Evolutionary conservation across 768 basidiomycete genomes (phyloP), one percentile per base, ranked within the genome.

Genomic region (Lactifluus pinguis): DNA sequence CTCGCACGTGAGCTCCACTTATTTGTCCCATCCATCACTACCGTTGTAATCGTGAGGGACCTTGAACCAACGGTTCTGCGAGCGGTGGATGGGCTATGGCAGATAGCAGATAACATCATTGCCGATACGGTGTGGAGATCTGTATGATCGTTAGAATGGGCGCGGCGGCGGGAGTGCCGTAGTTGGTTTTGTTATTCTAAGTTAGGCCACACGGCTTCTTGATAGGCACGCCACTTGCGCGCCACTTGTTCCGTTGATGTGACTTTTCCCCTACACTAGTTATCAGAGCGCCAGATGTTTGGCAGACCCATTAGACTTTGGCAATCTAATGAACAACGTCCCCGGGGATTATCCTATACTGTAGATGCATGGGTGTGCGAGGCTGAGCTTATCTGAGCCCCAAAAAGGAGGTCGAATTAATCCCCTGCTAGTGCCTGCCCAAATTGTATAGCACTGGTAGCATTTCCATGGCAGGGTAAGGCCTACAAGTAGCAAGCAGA

Each of bases 41-140:
- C 75, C 21, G 76, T 85, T 6, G 73, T 86, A n/a, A 86, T 85
- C 64, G 83, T 86, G 52, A 75, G 79, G 58, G 78, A 85, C 41
- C 83, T 84, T 67, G 83, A 85, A 61, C 76, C 83, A 66, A 83
- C 75, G 19, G 77, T 81, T 34, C 75, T 79, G 47, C 75, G 71
- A 25, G 72, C 71, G 11, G 67, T 53, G 1, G 61, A 65, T 17
- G 74, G 73, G 29, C 47, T 67, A 6, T 73, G 72, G 52, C 29
- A 41, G 19, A 41, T 72, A 39, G 71, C 76, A 39, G 53, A 44
- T n/a, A 70, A 71, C 11, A 63, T 49, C 30, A 30, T 21, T 9
- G 60, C 64, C 14, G 65, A 66, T 32, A 55, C 38, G 17, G 7
- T 55, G 17, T 66, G 65, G 65, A 62, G 53, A 52, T 49, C 49